A percentile compares a stretch with the other conserved stretches of the same genome.
Evolutionary conservation across 768 basidiomycete genomes (phyloP).

Genomic region (Rhizopogon roseolus): DNA sequence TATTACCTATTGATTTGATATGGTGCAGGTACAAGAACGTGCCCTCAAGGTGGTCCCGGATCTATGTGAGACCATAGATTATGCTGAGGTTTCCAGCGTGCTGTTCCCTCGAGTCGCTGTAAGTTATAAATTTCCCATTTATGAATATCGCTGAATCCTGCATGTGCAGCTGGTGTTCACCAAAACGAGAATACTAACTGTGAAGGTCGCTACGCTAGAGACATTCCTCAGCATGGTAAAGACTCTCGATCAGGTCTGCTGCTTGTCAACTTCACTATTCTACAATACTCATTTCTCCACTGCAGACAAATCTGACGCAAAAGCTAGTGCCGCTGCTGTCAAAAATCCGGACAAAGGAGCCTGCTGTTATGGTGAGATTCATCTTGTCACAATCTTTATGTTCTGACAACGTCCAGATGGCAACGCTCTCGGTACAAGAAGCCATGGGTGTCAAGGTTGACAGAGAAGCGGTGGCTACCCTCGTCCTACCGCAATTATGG

Average conservation of each 20-base stretch:
- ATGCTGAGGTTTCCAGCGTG: slow-evolving; percentile 88
- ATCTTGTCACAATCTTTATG: background rate
- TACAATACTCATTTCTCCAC: background rate
- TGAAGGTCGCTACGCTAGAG: slow-evolving; percentile 86
- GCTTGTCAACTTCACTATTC: background rate
- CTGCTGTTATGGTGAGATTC: slow-evolving; percentile 75
- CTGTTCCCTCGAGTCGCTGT: slow-evolving; percentile 93
- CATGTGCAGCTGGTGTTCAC: slow-evolving; percentile 78
- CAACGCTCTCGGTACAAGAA: slow-evolving; percentile 85
- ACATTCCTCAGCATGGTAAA: slow-evolving; percentile 87
- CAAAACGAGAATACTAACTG: slow-evolving; percentile 81
- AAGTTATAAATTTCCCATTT: slow-evolving; percentile 23
- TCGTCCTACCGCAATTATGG: slow-evolving; percentile 92
- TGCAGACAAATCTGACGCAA: slow-evolving; percentile 82
- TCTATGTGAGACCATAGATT: slow-evolving; percentile 91
- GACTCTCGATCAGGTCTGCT: slow-evolving; percentile 76
- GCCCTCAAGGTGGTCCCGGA: slow-evolving; percentile 81
- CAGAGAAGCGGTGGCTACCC: slow-evolving; percentile 84
- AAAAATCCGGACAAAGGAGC: slow-evolving; percentile 95
- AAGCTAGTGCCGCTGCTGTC: slow-evolving; percentile 92
- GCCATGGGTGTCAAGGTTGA: slow-evolving; percentile 96
- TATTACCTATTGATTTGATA: slow-evolving; percentile 6
- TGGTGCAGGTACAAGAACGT: slow-evolving; percentile 80
- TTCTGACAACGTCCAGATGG: slow-evolving; percentile 50
- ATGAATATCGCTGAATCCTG: slow-evolving; percentile 5